Evolutionary conservation across 805 yeast genomes (phyloP).

Genomic region (Starmerella floricola): DNA sequence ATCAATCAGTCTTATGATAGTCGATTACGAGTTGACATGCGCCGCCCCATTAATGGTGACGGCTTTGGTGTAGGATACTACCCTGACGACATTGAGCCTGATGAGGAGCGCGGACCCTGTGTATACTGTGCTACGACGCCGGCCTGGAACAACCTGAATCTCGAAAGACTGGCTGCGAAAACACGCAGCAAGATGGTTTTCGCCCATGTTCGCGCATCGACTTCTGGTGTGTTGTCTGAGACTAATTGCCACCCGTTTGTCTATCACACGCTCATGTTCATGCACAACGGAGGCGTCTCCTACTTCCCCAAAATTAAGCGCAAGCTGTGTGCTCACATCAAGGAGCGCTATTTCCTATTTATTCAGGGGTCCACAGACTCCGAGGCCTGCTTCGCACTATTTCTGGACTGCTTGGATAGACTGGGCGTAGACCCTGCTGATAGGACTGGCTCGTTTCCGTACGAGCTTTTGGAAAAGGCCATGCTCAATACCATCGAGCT

Average conservation of each 20-base stretch:
- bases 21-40: constrained; percentile 68
- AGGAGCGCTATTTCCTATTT: constrained; percentile 64
- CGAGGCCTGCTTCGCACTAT: constrained; percentile 87
- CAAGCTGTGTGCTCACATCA: constrained; percentile 53
- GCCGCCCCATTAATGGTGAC: constrained; percentile 94
- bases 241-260: constrained; percentile 96
- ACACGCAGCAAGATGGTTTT: constrained; percentile 75
- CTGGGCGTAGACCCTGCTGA: constrained; percentile 65
- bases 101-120: constrained; percentile 65
- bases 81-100: constrained; percentile 39
- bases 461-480: constrained; percentile 49
- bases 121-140: constrained; percentile 93
- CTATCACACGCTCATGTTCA: constrained; percentile 76
- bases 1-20: constrained; percentile 93
- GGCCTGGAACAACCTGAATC: constrained; percentile 81
- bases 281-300: constrained; percentile 85
- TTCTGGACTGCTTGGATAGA: constrained; percentile 59
- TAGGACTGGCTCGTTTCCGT: constrained; percentile 39
- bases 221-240: constrained; percentile 86
- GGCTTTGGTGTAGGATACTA: constrained; percentile 98
- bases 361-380: constrained; percentile 94
- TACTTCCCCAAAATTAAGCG: constrained; percentile 65
- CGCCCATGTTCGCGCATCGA: constrained; percentile 93
- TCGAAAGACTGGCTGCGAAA: constrained; percentile 74
- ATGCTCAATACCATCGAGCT: constrained; percentile 58